phyloP scores from a whole-genome alignment of 2,329 filamentous ascomycete genomes.

The Talaromyces atroroseus region DNA sequence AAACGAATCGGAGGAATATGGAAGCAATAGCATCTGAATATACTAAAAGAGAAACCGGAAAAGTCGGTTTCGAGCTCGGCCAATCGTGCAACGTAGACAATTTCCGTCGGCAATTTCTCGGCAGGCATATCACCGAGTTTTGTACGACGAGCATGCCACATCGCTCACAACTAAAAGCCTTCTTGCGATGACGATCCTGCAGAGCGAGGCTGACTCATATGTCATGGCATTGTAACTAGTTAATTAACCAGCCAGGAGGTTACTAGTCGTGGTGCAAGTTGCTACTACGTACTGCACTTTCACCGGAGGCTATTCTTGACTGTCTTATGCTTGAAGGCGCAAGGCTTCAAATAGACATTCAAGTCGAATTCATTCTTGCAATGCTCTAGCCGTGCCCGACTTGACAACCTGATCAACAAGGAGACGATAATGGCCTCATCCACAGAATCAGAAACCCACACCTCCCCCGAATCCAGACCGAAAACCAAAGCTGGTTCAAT shows the following conservation, averaged over 20 bases:
- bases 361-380: neutral
- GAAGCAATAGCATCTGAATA: too few relatives aligned
- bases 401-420: neutral
- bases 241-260: too few relatives aligned
- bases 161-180: neutral
- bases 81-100: neutral
- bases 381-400: too few relatives aligned
- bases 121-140: neutral
- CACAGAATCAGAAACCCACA: slow-evolving; percentile 2
- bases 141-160: neutral
- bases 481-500: neutral
- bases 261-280: neutral
- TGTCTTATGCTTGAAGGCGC: neutral
- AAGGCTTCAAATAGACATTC: neutral
- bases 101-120: neutral
- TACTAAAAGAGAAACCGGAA: neutral
- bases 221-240: neutral
- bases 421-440: slow-evolving; percentile 1
- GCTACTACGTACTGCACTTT: neutral
- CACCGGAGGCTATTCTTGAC: too few relatives aligned
- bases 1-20: too few relatives aligned
- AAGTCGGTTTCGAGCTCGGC: too few relatives aligned
- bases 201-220: neutral
- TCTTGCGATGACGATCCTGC: neutral
- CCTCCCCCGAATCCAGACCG: neutral